Conservation (phyloP, 306 rosid genomes). For the Pachyrhizus erosus region DNA sequence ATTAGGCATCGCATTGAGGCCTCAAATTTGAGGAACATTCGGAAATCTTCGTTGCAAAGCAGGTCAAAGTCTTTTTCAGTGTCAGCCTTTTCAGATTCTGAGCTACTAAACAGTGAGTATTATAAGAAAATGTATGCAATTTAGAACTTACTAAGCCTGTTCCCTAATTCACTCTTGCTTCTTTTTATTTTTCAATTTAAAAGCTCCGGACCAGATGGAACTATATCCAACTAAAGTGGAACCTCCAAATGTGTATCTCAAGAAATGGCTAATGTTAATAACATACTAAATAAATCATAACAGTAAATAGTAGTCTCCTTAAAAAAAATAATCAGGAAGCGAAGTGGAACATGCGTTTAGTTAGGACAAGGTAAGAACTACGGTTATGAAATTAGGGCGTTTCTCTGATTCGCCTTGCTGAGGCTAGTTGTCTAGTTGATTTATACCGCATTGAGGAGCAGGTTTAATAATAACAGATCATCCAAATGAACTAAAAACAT, state of each 20-base stretch:
- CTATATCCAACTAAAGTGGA: conserved; percentile 2
- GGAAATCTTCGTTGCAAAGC: conserved; percentile 76
- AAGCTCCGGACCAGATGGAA: conserved; percentile 11
- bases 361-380: background rate
- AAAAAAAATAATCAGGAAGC: background rate
- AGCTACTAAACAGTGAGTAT: conserved; percentile 74
- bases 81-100: conserved; percentile 79
- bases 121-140: conserved; percentile 93
- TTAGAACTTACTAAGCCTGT: conserved; percentile 35
- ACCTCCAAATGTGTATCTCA: conserved; percentile 28
- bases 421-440: no score
- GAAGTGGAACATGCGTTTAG: background rate
- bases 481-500: background rate
- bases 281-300: background rate
- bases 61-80: conserved; percentile 67
- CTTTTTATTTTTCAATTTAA: background rate
- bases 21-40: conserved; percentile 66
- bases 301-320: background rate
- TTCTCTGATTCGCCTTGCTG: no score
- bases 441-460: background rate
- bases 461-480: background rate
- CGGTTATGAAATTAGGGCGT: no score
- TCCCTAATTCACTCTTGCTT: background rate
- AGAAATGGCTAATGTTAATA: background rate
- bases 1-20: conserved; percentile 84